Evolutionary conservation across 2,329 filamentous ascomycete genomes (phyloP).

Genomic region (Alternaria angustiovoidea): DNA sequence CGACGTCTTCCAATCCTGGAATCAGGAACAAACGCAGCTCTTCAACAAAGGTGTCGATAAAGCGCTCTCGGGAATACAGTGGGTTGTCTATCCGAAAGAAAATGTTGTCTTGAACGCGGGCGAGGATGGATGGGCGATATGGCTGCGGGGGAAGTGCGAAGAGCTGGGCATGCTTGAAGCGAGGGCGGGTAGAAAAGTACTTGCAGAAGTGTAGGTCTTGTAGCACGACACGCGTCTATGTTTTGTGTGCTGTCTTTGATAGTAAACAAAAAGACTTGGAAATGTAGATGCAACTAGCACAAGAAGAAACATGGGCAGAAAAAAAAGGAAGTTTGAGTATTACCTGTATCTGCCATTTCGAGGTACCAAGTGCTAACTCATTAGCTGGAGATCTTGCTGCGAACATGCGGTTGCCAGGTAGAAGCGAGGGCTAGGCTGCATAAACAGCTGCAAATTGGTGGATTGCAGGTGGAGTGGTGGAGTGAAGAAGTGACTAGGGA

Average conservation of each 20-base stretch:
- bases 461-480: slow-evolving; percentile 12
- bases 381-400: slow-evolving; percentile 12
- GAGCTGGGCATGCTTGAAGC: slow-evolving; percentile 14
- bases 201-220: slow-evolving; percentile 12
- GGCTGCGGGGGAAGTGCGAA: slow-evolving; percentile 17
- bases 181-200: slow-evolving; percentile 4
- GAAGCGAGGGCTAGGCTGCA: slow-evolving; percentile 11
- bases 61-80: slow-evolving; percentile 15
- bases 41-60: slow-evolving; percentile 31
- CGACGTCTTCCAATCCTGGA: slow-evolving; percentile 15
- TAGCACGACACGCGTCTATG: background rate
- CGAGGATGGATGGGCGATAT: slow-evolving; percentile 21
- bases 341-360: background rate
- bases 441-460: slow-evolving; percentile 15
- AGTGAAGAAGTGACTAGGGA: slow-evolving; percentile 3
- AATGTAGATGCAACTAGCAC: background rate
- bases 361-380: background rate
- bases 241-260: background rate
- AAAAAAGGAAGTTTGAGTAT: background rate
- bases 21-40: slow-evolving; percentile 13
- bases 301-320: background rate
- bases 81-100: slow-evolving; percentile 14
- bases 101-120: slow-evolving; percentile 19
- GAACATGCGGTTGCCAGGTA: slow-evolving; percentile 1
- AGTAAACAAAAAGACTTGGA: background rate